Base-by-base conservation (phyloP, 805 yeast genomes). In the Zygosaccharomyces bailii region DNA sequence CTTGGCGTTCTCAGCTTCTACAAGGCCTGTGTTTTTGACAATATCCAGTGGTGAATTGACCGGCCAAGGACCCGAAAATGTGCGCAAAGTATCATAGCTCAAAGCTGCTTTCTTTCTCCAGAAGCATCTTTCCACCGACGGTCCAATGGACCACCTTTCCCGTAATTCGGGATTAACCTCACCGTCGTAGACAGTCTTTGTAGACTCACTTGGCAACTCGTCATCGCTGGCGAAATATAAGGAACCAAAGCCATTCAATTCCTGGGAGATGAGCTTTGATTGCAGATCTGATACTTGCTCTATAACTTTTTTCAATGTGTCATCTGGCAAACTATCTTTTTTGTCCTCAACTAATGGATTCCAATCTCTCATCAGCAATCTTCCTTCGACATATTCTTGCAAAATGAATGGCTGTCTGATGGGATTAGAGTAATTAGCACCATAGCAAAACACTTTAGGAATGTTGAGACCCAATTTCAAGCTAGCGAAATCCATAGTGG, bases 121-220 rank as follows among this genome's bases (percentile, higher is more conserved):
- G 62, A 81, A 86, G 10, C 79, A 75, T 53, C 84, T 76, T 65
- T 91, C 97, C 23, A 79, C 80, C 18, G 86, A 77, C n/a, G 96
- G 93, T 5, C 99, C 98, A 53, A 91, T 80, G 60, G 83, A 75
- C 95, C 95, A 90, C 69, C 96, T 78, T 50, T 77, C 74, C 42
- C 70, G 69, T 37, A 86, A 67, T 20, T 52, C 50, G 27, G 65
- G 67, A 6, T 72, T 66, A 13, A 73, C 66, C 64, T 87, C 96
- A 10, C 80, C 86, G 4, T 76, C 80, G 54, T 84, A 86, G 16
- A 78, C 55, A 61, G 55, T 59, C 35, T 59, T 63, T 7, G 56
- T 59, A 18, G 53, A 43, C 2, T 73, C 70, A 14, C 23, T 23
- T 9, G 31, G n/a, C 10, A 4, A 13, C 30, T 66, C 65, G 16